Conservation (phyloP, 495 filamentous ascomycete species). For the Lasiosphaeria ovina region DNA sequence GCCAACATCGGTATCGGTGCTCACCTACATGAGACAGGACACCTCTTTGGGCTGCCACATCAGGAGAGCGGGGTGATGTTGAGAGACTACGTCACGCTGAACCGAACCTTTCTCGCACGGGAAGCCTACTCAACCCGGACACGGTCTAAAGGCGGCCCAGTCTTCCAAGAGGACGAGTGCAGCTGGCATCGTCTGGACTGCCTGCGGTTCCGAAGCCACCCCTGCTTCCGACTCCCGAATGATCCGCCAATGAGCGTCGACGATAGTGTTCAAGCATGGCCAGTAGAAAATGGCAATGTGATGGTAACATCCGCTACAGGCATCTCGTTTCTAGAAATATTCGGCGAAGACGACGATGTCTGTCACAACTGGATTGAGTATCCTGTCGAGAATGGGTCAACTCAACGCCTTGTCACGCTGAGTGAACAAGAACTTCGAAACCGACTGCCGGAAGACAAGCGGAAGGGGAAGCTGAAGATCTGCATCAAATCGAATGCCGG, state of each 20-base stretch:
- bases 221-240: slow-evolving; percentile 80
- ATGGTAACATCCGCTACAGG: slow-evolving; percentile 79
- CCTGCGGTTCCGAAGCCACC: slow-evolving; percentile 84
- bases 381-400: slow-evolving; percentile 55
- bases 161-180: slow-evolving; percentile 74
- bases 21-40: slow-evolving; percentile 84
- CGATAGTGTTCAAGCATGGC: slow-evolving; percentile 83
- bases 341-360: slow-evolving; percentile 65
- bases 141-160: slow-evolving; percentile 73
- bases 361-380: slow-evolving; percentile 82
- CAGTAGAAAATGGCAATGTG: slow-evolving; percentile 76
- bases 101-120: slow-evolving; percentile 73
- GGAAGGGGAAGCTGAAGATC: slow-evolving; percentile 67
- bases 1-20: slow-evolving; percentile 90
- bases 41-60: slow-evolving; percentile 83
- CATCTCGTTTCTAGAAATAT: slow-evolving; percentile 79
- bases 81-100: slow-evolving; percentile 77
- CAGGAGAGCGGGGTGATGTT: slow-evolving; percentile 86
- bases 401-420: slow-evolving; percentile 68
- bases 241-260: slow-evolving; percentile 66
- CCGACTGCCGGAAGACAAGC: slow-evolving; percentile 65
- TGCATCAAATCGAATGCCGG: slow-evolving; percentile 71
- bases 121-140: slow-evolving; percentile 84
- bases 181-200: slow-evolving; percentile 85
- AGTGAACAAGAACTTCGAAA: slow-evolving; percentile 72